phyloP scores from a whole-genome alignment of 2,329 filamentous ascomycete genomes.

The Conoideocrella luteorostrata region DNA sequence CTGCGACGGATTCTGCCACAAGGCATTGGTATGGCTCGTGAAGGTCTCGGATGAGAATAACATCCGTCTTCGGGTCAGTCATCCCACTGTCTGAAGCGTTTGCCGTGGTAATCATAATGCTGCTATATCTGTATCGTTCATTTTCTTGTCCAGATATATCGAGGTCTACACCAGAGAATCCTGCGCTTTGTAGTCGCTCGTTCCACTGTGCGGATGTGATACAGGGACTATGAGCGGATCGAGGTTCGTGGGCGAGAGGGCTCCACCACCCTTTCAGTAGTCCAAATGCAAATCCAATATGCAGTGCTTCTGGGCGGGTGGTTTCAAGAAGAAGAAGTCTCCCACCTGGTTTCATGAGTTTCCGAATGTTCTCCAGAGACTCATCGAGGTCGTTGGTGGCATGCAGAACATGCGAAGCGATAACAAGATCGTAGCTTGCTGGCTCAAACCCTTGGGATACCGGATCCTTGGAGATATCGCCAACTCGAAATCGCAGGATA shows the following conservation, averaged over 20 bases:
- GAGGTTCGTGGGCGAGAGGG: not conserved
- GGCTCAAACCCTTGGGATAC: conserved; percentile 23
- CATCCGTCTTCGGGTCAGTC: too few relatives aligned
- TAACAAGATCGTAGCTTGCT: conserved; percentile 28
- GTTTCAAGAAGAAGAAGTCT: conserved; percentile 7
- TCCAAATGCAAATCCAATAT: conserved; percentile 7
- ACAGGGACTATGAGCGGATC: not conserved
- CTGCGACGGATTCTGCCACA: too few relatives aligned
- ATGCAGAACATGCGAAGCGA: conserved; percentile 32
- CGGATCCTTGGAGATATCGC: conserved; percentile 19
- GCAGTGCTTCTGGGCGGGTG: not conserved
- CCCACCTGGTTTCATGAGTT: conserved; percentile 7
- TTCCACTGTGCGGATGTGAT: not conserved
- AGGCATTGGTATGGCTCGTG: too few relatives aligned
- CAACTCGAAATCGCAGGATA: conserved; percentile 11
- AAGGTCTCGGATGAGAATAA: too few relatives aligned
- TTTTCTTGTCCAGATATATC: too few relatives aligned
- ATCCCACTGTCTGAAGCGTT: too few relatives aligned
- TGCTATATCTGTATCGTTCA: too few relatives aligned
- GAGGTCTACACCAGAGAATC: conserved; percentile 2
- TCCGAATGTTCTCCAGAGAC: conserved; percentile 12
- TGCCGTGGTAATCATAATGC: too few relatives aligned
- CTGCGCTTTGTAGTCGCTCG: not conserved
- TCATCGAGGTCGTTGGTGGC: conserved; percentile 22
- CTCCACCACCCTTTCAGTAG: not conserved